phyloP scores from a whole-genome alignment of 345 rosid genomes.

The Abelmoschus esculentus region DNA sequence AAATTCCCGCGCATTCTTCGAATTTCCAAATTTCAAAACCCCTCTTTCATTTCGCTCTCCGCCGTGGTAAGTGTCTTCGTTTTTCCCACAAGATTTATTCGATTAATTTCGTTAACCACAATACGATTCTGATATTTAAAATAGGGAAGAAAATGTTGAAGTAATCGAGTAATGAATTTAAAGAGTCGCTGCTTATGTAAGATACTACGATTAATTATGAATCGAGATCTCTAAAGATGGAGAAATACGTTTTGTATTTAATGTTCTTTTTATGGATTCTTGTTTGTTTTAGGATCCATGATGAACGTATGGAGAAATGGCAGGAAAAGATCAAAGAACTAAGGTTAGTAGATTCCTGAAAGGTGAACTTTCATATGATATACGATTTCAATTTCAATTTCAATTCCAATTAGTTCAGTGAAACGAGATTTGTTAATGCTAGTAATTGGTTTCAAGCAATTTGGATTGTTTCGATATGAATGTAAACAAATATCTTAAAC shows the following conservation, averaged over 20 bases:
- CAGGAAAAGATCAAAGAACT: slow-evolving; percentile 75
- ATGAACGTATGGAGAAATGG: slow-evolving; percentile 47
- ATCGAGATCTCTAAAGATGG: not conserved
- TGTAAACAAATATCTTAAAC: not conserved
- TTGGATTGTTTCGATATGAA: not conserved
- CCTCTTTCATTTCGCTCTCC: no score
- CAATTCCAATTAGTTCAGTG: no score
- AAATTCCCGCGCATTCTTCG: no score
- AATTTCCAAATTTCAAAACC: no score
- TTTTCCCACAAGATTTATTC: no score
- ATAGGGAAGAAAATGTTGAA: no score
- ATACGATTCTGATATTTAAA: no score
- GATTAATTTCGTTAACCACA: no score
- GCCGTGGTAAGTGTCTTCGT: no score
- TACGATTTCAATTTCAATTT: no score
- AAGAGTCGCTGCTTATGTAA: slow-evolving; percentile 53
- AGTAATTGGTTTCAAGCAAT: not conserved
- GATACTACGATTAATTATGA: not conserved
- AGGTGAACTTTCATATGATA: not conserved
- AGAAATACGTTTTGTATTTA: not conserved
- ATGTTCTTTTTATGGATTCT: not conserved
- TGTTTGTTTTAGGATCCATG: slow-evolving; percentile 46
- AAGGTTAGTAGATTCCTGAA: slow-evolving; percentile 52
- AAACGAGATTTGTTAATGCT: no score
- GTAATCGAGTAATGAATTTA: not conserved